phyloP scores from a whole-genome alignment of 345 rosid genomes.

The Bruguiera sexangula region DNA sequence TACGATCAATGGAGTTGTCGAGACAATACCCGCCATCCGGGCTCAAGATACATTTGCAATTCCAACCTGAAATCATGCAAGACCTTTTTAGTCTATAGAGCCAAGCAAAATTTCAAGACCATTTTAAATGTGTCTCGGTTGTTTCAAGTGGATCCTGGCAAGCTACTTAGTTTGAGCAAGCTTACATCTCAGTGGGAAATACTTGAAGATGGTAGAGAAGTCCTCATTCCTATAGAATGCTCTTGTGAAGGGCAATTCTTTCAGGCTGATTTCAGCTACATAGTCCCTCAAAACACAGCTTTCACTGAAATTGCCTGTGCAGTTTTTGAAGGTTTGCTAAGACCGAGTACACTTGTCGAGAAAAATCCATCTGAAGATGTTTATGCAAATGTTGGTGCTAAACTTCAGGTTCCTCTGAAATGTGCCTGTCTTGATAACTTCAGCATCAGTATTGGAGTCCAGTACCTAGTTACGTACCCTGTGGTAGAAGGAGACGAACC shows the following conservation, averaged over 20 bases:
- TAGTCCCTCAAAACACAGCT: constrained; percentile 18
- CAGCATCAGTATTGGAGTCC: constrained; percentile 4
- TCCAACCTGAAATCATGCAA: constrained; percentile 28
- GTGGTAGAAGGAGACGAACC: constrained; percentile 39
- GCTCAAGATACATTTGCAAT: constrained; percentile 50
- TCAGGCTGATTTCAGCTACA: constrained; percentile 29
- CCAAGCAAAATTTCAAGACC: constrained; percentile 31
- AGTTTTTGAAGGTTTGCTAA: constrained; percentile 45
- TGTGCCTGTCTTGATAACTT: constrained; percentile 54
- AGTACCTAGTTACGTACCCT: constrained; percentile 50
- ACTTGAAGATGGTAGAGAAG: constrained; percentile 42
- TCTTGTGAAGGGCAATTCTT: constrained; percentile 38
- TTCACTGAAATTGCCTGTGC: constrained; percentile 38
- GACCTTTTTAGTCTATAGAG: constrained; percentile 47
- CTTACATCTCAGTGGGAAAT: constrained; percentile 18
- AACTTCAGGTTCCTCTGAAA: constrained; percentile 41
- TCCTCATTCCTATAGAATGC: constrained; percentile 43
- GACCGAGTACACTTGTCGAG: constrained; percentile 22
- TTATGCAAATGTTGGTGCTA: constrained; percentile 17
- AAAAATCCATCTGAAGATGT: constrained; percentile 27
- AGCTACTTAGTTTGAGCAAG: constrained; percentile 29
- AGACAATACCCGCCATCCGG: constrained; percentile 18
- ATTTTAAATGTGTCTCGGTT: constrained; percentile 32
- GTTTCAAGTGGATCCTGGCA: constrained; percentile 25
- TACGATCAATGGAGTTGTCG: constrained; percentile 42